Percentiles rank a stretch among this genome's conserved stretches.
Conservation (phyloP, 2,329 filamentous ascomycete genomes). For the Ascosphaera apis region DNA sequence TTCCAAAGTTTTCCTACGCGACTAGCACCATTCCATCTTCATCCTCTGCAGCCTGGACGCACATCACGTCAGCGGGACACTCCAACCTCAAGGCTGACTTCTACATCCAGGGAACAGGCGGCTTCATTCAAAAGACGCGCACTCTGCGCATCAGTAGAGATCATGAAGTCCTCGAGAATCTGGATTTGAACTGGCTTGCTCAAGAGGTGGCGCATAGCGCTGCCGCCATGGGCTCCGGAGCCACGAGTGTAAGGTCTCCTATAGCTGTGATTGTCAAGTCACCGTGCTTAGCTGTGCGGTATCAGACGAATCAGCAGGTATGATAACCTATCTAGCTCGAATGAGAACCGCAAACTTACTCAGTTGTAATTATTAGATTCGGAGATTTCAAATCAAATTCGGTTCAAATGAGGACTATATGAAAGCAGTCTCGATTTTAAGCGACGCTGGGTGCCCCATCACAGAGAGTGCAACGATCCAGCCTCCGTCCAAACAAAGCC, state of each 20-base stretch:
- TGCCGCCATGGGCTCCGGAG: background rate
- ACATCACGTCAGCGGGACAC: conserved; percentile 10
- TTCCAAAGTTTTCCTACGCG: conserved; percentile 23
- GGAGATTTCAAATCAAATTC: conserved; percentile 24
- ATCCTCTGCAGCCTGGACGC: conserved; percentile 21
- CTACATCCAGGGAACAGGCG: background rate
- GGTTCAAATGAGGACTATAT: conserved; percentile 18
- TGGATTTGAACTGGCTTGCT: background rate
- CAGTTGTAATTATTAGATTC: conserved; percentile 11
- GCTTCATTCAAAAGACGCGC: background rate
- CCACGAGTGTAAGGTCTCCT: conserved; percentile 8
- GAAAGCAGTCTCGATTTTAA: conserved; percentile 18
- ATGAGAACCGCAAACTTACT: background rate
- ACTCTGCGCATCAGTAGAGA: background rate
- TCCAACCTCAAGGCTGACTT: background rate
- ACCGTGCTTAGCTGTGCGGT: conserved; percentile 24
- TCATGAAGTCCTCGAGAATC: background rate
- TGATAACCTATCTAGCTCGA: background rate
- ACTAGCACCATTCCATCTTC: conserved; percentile 15
- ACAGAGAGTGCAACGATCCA: conserved; percentile 11
- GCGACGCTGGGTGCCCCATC: conserved; percentile 20
- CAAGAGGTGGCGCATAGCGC: background rate
- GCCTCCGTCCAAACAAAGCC: conserved; percentile 5
- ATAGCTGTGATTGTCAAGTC: conserved; percentile 21
- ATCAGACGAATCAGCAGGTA: conserved; percentile 9